phyloP scores from a whole-genome alignment of 257 asterid species.

The Nicotiana paniculata region DNA sequence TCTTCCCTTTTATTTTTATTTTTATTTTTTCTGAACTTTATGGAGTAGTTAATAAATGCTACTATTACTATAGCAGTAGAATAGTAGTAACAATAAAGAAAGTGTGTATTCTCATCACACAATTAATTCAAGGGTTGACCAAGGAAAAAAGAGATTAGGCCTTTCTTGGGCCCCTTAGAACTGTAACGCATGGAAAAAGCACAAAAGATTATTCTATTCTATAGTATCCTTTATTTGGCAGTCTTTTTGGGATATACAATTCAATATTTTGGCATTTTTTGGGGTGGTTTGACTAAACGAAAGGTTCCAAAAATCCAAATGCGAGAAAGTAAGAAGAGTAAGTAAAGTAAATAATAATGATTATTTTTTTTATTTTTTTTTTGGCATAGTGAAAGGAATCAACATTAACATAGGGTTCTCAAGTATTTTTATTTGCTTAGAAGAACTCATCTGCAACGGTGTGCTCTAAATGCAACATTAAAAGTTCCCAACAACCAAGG shows the following conservation, averaged over 20 bases:
- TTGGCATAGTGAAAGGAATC: background rate
- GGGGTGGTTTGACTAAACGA: background rate
- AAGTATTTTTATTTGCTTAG: background rate
- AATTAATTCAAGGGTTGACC: slow-evolving; percentile 47
- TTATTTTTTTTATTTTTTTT: no score
- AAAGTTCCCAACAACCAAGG: slow-evolving; percentile 41
- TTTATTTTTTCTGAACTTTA: background rate
- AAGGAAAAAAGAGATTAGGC: slow-evolving; percentile 6
- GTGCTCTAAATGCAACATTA: slow-evolving; percentile 19
- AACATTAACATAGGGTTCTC: background rate
- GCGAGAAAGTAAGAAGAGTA: background rate
- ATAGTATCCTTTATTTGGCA: background rate
- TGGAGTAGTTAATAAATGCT: background rate
- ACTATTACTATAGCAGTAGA: background rate
- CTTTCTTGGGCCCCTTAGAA: slow-evolving; percentile 1
- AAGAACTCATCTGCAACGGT: no score
- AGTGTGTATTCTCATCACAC: background rate
- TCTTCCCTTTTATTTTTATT: background rate
- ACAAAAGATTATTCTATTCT: background rate
- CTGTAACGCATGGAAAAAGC: background rate
- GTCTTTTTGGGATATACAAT: background rate
- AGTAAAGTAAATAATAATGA: no score
- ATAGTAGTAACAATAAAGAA: background rate
- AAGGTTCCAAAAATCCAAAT: slow-evolving; percentile 7
- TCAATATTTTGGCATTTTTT: slow-evolving; percentile 13